These are phyloP conservation scores for Microbotryum violaceum DNA, from an alignment of 1,284 basidiomycete species.

Conservation along the genomic window DNA sequence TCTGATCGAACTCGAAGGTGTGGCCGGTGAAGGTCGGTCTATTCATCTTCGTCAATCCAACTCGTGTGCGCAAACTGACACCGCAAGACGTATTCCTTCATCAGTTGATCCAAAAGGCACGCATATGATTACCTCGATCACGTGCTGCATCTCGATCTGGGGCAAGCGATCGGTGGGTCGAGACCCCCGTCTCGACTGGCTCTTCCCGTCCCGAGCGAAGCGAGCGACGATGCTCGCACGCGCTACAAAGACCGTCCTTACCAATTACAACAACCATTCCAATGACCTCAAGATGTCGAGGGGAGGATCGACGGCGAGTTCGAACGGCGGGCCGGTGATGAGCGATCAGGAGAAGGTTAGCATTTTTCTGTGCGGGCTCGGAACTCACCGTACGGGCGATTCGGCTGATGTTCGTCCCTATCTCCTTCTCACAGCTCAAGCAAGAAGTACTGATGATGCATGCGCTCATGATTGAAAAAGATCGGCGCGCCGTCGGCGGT, in stretches of 20 bases:
- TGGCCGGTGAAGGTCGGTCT: constrained; percentile 9
- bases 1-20: constrained; percentile 9
- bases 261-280: constrained; percentile 1
- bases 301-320: not conserved
- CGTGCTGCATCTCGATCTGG: constrained; percentile 13
- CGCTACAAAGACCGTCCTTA: not conserved
- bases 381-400: not conserved
- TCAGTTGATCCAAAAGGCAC: constrained; percentile 13
- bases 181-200: constrained; percentile 23
- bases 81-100: not conserved
- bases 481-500: not conserved
- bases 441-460: constrained; percentile 11
- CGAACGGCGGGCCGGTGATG: not conserved
- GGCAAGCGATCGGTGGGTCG: constrained; percentile 14
- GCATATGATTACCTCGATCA: not conserved
- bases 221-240: not conserved
- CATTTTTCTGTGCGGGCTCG: not conserved
- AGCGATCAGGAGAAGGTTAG: not conserved
- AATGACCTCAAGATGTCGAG: not conserved
- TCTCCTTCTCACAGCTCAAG: not conserved
- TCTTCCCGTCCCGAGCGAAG: constrained; percentile 15
- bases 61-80: too few relatives aligned
- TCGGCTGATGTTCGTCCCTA: not conserved
- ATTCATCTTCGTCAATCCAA: not conserved
- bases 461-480: constrained; percentile 14